phyloP scores from a whole-genome alignment of 2,329 filamentous ascomycete genomes.

The Fonsecaea multimorphosa region DNA sequence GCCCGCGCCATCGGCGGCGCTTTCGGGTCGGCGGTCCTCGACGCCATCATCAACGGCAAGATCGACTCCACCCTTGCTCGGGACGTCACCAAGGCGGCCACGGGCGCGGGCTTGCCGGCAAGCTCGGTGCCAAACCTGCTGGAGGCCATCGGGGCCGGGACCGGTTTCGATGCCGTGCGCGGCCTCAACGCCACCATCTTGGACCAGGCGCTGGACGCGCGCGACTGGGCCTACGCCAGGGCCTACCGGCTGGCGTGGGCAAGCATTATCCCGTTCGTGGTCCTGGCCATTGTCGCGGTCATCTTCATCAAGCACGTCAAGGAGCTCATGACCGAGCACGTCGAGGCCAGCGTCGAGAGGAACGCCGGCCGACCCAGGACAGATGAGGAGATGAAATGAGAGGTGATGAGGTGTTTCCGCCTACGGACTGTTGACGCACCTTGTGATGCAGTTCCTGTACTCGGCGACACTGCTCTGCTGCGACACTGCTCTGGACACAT shows the following conservation, averaged over 20 bases:
- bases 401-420: background rate
- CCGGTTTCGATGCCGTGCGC: slow-evolving; percentile 42
- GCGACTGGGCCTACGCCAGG: slow-evolving; percentile 54
- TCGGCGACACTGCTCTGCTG: too few species aligned
- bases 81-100: slow-evolving; percentile 50
- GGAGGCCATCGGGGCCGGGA: slow-evolving; percentile 46
- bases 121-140: slow-evolving; percentile 48
- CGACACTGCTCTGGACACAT: too few species aligned
- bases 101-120: slow-evolving; percentile 50
- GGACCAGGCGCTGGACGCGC: slow-evolving; percentile 49
- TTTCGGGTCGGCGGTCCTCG: slow-evolving; percentile 59
- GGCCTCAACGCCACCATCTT: slow-evolving; percentile 50
- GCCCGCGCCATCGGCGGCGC: slow-evolving; percentile 60
- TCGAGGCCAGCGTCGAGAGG: slow-evolving; percentile 59
- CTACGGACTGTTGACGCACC: too few species aligned
- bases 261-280: slow-evolving; percentile 59
- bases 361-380: slow-evolving; percentile 4
- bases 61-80: slow-evolving; percentile 49
- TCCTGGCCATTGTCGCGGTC: slow-evolving; percentile 55
- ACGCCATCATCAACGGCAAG: slow-evolving; percentile 60
- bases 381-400: slow-evolving; percentile 4
- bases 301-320: slow-evolving; percentile 55
- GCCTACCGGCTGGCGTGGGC: slow-evolving; percentile 59
- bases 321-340: slow-evolving; percentile 61
- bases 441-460: too few species aligned